These are phyloP conservation scores for Spatholobus suberectus DNA, from an alignment of 306 rosid genomes.

Conservation along the genomic window DNA sequence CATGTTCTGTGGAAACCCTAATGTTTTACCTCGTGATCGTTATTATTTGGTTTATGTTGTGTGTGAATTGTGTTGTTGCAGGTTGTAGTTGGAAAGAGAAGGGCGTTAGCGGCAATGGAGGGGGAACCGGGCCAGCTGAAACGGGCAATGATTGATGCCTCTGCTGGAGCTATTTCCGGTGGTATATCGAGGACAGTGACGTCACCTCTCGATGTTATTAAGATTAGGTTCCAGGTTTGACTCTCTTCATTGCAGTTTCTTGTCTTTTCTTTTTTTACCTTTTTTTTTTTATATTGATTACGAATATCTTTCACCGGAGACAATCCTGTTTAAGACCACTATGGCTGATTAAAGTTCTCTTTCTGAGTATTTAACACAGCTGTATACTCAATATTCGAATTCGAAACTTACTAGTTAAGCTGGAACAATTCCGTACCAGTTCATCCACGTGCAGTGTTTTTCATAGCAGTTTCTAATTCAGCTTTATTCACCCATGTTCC, in stretches of 20 bases:
- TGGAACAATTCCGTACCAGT: no score
- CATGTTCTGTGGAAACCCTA: constrained; percentile 27
- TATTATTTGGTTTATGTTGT: neutral
- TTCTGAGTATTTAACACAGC: no score
- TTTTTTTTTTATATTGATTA: no score
- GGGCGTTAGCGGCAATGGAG: constrained; percentile 63
- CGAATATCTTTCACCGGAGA: no score
- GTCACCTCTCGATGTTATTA: constrained; percentile 95
- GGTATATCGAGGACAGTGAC: constrained; percentile 84
- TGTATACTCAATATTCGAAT: no score
- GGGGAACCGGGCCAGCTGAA: constrained; percentile 78
- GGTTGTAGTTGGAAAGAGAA: constrained; percentile 51
- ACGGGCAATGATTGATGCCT: constrained; percentile 66
- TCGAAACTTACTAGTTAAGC: no score
- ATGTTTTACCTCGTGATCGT: neutral
- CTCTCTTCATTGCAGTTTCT: neutral
- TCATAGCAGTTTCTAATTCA: neutral
- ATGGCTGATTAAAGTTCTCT: no score
- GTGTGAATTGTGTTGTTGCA: constrained; percentile 14
- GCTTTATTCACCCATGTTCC: neutral
- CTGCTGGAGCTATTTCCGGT: constrained; percentile 91
- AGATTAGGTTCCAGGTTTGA: constrained; percentile 92
- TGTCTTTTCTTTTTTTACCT: no score
- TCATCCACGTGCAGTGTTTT: no score
- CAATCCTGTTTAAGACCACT: no score